Conservation (phyloP, 192 early-diverging fungal genomes). For the Coemansia sp. region DNA sequence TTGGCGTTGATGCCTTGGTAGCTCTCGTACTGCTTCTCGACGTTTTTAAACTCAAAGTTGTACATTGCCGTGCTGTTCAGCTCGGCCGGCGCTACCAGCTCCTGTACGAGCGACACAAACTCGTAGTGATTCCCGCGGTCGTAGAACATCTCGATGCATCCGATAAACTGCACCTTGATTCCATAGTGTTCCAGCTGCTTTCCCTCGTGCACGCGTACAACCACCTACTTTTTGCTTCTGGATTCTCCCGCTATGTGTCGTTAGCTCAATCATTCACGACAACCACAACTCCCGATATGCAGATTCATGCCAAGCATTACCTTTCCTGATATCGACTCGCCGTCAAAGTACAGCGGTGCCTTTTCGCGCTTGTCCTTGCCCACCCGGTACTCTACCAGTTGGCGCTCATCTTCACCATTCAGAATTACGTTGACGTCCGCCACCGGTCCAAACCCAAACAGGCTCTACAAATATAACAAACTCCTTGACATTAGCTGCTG, state of each 20-base stretch:
- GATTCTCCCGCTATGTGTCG: not conserved
- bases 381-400: constrained; percentile 90
- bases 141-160: constrained; percentile 94
- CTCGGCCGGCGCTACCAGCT: constrained; percentile 92
- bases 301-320: constrained; percentile 48
- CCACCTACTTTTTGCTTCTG: constrained; percentile 23
- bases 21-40: constrained; percentile 99
- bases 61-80: constrained; percentile 74
- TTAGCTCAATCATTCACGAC: not conserved
- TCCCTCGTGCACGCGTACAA: constrained; percentile 67
- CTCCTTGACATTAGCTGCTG: not conserved
- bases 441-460: constrained; percentile 79
- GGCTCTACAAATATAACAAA: constrained; percentile 28
- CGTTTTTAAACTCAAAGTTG: constrained; percentile 98
- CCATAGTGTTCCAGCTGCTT: constrained; percentile 97
- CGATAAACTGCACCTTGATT: constrained; percentile 99
- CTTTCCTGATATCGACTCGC: constrained; percentile 91
- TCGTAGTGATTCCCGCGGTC: constrained; percentile 94
- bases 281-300: not conserved
- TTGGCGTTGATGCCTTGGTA: constrained; percentile 99
- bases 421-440: constrained; percentile 88
- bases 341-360: constrained; percentile 95
- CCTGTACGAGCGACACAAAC: constrained; percentile 90
- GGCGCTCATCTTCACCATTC: constrained; percentile 82
- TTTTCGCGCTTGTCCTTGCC: constrained; percentile 90